Conservation (phyloP, 2,329 filamentous ascomycete genomes). For the Curvularia verruculosa region DNA sequence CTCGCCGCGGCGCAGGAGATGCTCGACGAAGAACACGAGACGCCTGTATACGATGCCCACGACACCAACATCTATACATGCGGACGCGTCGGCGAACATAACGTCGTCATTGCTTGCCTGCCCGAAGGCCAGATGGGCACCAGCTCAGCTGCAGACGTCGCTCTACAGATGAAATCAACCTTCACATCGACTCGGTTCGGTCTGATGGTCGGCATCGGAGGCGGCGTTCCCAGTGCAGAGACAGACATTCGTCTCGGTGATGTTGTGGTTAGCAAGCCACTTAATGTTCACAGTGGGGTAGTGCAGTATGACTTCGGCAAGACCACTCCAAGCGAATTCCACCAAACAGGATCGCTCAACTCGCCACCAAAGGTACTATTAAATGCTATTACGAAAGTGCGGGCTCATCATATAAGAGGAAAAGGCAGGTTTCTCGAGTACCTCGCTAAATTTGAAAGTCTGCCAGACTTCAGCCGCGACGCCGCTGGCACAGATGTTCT, state of each 20-base stretch:
- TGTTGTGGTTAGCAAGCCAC: slow-evolving; percentile 9
- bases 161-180: slow-evolving; percentile 31
- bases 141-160: slow-evolving; percentile 37
- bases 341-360: not conserved
- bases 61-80: slow-evolving; percentile 28
- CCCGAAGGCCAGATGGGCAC: slow-evolving; percentile 37
- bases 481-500: too few relatives aligned
- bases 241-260: slow-evolving; percentile 13
- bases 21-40: too few relatives aligned
- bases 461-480: too few relatives aligned
- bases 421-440: too few relatives aligned
- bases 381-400: too few relatives aligned
- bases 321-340: slow-evolving; percentile 8
- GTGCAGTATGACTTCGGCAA: slow-evolving; percentile 1
- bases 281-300: not conserved
- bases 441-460: too few relatives aligned
- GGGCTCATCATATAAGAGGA: too few relatives aligned
- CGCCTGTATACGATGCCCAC: too few relatives aligned
- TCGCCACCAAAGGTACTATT: too few relatives aligned
- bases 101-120: slow-evolving; percentile 12
- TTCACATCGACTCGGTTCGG: slow-evolving; percentile 45
- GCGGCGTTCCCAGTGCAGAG: slow-evolving; percentile 25
- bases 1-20: slow-evolving; percentile 31
- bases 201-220: slow-evolving; percentile 53
- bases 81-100: slow-evolving; percentile 35